Conservation (phyloP, 768 basidiomycete species). For the Termitomyces eurrhizus region DNA sequence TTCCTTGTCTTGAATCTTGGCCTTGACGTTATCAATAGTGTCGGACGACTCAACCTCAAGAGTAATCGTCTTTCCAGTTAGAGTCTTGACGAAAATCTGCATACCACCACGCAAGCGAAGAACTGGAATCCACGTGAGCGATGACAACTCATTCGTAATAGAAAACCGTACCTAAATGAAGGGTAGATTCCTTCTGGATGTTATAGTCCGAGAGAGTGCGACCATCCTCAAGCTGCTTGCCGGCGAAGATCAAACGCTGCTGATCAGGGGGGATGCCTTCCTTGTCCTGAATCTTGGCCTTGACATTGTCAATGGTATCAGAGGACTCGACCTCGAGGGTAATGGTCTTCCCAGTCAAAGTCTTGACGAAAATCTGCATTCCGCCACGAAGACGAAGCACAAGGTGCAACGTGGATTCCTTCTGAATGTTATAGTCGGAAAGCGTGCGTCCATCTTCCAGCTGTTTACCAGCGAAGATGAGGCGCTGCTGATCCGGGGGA, state of each 20-base stretch:
- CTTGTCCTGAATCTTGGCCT: constrained; percentile 24
- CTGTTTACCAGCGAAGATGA: constrained; percentile 11
- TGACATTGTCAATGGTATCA: constrained; percentile 20
- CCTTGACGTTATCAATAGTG: constrained; percentile 21
- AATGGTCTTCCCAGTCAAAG: constrained; percentile 24
- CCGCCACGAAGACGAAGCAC: constrained; percentile 8
- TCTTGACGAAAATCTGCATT: constrained; percentile 26
- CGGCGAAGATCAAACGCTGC: constrained; percentile 19
- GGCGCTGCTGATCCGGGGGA: constrained; percentile 10
- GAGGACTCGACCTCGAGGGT: constrained; percentile 21
- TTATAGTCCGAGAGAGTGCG: constrained; percentile 20
- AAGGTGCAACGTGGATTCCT: constrained; percentile 9
- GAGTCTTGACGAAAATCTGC: constrained; percentile 46
- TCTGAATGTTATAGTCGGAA: constrained; percentile 10
- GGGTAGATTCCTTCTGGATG: constrained; percentile 21
- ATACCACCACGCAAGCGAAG: constrained; percentile 34
- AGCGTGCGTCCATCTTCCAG: constrained; percentile 7
- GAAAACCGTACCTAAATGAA: constrained; percentile 25
- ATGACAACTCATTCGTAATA: background rate
- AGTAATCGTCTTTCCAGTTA: constrained; percentile 56
- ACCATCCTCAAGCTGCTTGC: constrained; percentile 19
- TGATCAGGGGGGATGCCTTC: constrained; percentile 23
- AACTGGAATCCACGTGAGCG: constrained; percentile 8
- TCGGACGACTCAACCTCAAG: constrained; percentile 21
- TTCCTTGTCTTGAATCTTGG: constrained; percentile 22